phyloP scores from a whole-genome alignment of 305 asterid species.

The Caryopteris hybrid region DNA sequence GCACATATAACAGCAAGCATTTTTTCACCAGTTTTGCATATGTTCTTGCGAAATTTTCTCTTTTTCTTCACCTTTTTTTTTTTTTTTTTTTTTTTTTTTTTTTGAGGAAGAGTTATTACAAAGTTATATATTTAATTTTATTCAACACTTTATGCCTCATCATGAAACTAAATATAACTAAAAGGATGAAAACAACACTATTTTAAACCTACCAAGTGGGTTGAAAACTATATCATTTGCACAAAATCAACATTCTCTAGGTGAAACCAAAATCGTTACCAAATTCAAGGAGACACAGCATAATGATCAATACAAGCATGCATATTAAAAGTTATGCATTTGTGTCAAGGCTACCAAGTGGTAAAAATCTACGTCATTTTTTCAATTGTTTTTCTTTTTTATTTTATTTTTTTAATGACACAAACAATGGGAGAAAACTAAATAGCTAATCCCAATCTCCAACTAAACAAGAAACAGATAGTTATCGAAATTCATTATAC shows the following conservation, averaged over 20 bases:
- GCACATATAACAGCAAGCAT: background rate
- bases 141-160: background rate
- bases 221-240: background rate
- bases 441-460: no score
- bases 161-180: background rate
- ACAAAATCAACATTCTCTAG: background rate
- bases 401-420: no score
- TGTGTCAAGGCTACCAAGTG: no score
- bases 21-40: conserved; percentile 2
- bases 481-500: no score
- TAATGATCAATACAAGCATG: background rate
- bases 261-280: background rate
- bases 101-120: no score
- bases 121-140: background rate
- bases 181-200: background rate
- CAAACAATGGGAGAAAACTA: no score
- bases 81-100: no score
- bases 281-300: background rate
- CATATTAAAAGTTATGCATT: background rate
- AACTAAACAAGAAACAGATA: no score
- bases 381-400: no score
- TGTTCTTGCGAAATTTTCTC: no score
- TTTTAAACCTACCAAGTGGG: background rate
- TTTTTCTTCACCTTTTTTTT: no score
- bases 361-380: no score